These are phyloP conservation scores for Mycena olivaceomarginata DNA, from an alignment of 768 basidiomycete genomes.

Conservation along the genomic window DNA sequence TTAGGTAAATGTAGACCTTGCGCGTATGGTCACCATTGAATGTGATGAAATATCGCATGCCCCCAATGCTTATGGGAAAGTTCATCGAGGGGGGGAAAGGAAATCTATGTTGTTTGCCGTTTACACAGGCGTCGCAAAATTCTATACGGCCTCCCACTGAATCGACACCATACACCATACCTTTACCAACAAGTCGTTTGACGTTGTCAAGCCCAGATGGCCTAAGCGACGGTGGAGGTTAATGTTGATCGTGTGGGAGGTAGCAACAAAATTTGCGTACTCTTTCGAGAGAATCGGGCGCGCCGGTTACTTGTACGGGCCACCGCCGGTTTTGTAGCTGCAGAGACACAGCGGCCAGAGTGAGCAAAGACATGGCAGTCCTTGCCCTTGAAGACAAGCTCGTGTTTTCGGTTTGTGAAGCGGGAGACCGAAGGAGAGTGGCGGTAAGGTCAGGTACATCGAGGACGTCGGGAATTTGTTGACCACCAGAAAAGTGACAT, in stretches of 20 bases:
- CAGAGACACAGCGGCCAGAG: too few relatives aligned
- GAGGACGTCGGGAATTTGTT: neutral
- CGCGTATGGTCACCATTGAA: too few relatives aligned
- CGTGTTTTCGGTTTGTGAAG: too few relatives aligned
- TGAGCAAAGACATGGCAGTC: conserved; percentile 18
- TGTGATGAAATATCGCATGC: too few relatives aligned
- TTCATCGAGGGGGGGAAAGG: conserved; percentile 31
- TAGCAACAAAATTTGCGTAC: conserved; percentile 26
- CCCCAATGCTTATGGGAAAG: too few relatives aligned
- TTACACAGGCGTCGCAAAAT: conserved; percentile 36
- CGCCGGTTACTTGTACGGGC: conserved; percentile 15
- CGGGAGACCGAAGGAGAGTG: too few relatives aligned
- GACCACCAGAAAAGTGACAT: neutral
- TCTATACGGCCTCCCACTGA: conserved; percentile 30
- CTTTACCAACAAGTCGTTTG: conserved; percentile 42
- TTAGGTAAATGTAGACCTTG: too few relatives aligned
- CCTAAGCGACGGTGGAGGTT: conserved; percentile 45
- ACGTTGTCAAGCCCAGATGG: conserved; percentile 40
- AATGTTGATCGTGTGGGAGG: conserved; percentile 37
- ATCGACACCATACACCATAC: conserved; percentile 41
- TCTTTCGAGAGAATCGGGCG: conserved; percentile 25
- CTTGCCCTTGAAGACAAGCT: too few relatives aligned
- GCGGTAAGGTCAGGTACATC: too few relatives aligned
- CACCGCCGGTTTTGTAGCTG: conserved; percentile 16
- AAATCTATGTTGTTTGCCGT: conserved; percentile 35